These are phyloP conservation scores for Penicillium frequentans DNA, from an alignment of 2,329 filamentous ascomycete genomes.

Conservation along the genomic window DNA sequence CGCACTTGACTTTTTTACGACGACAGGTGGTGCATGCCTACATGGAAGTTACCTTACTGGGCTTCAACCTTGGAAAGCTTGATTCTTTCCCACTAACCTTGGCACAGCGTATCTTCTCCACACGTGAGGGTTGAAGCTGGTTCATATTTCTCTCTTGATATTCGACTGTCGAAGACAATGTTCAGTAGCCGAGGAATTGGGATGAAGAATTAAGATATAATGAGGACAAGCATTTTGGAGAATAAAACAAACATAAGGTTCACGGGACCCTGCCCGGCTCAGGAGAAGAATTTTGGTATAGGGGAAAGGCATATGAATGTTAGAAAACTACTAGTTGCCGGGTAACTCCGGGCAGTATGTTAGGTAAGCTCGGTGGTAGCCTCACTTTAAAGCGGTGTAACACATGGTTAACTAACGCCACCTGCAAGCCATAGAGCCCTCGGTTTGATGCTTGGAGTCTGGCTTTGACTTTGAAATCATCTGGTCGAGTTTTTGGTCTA, in stretches of 20 bases:
- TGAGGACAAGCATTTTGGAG: not conserved
- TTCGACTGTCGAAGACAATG: not conserved
- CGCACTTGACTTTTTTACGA: conserved; percentile 14
- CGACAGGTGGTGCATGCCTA: conserved; percentile 8
- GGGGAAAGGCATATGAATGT: not conserved
- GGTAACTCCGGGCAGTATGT: too few relatives aligned
- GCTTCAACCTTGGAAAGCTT: too few relatives aligned
- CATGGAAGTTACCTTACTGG: not conserved
- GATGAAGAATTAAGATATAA: not conserved
- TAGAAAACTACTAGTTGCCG: not conserved
- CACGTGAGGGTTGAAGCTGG: not conserved
- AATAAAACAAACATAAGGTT: too few relatives aligned
- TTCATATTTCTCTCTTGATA: not conserved
- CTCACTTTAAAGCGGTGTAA: too few relatives aligned
- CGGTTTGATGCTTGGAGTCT: too few relatives aligned
- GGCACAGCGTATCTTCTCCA: not conserved
- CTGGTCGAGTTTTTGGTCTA: too few relatives aligned
- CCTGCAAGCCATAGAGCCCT: too few relatives aligned
- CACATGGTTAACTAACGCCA: too few relatives aligned
- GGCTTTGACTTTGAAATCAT: too few relatives aligned
- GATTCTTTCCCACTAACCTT: not conserved
- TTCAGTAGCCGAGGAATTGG: not conserved
- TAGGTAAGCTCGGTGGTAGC: too few relatives aligned
- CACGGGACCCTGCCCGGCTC: too few relatives aligned
- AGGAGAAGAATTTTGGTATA: not conserved